These are phyloP conservation scores for Thalassiosira mediterranea DNA, from an alignment of 352 stramenopile genomes.

Conservation along the genomic window DNA sequence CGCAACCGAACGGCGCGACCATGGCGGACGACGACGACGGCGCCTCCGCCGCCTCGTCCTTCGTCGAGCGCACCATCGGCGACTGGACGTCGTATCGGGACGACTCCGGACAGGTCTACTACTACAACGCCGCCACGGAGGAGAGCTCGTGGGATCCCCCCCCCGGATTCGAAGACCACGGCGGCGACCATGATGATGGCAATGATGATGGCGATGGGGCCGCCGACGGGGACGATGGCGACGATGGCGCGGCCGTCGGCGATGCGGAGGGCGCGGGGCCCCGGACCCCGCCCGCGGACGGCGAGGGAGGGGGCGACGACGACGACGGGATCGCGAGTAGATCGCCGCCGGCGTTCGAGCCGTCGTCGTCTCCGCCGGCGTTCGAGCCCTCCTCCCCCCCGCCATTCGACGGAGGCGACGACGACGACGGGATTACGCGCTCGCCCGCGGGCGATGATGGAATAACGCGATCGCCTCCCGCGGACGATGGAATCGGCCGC, in stretches of 20 bases:
- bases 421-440: conserved; percentile 23
- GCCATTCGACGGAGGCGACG: no score
- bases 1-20: no score
- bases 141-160: conserved; percentile 69
- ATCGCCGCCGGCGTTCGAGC: background rate
- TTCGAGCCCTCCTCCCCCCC: background rate
- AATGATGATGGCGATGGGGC: conserved; percentile 11
- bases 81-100: conserved; percentile 64
- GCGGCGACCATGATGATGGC: background rate
- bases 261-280: background rate
- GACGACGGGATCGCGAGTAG: conserved; percentile 3
- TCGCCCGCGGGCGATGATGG: conserved; percentile 16
- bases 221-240: conserved; percentile 8
- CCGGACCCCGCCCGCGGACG: background rate
- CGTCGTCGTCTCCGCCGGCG: background rate
- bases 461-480: conserved; percentile 24
- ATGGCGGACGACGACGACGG: no score
- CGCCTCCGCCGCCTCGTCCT: background rate
- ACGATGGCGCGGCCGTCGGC: background rate
- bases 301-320: background rate
- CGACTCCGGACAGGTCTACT: conserved; percentile 57
- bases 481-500: background rate
- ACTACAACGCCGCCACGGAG: conserved; percentile 56
- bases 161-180: conserved; percentile 25
- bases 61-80: conserved; percentile 20